These are phyloP conservation scores for Phialophora verrucosa DNA, from an alignment of 2,329 filamentous ascomycete genomes.

Conservation along the genomic window DNA sequence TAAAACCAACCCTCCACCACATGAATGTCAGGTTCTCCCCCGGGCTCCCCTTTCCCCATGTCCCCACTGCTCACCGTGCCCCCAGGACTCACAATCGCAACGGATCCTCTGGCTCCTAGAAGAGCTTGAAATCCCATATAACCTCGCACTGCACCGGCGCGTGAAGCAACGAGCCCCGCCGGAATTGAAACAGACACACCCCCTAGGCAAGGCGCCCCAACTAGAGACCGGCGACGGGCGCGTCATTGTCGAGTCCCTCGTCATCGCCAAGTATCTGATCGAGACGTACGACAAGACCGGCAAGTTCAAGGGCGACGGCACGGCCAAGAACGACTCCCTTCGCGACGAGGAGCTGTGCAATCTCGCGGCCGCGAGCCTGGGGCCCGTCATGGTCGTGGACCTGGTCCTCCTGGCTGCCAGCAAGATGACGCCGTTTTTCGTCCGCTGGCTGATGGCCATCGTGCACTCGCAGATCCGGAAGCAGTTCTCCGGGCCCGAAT, in stretches of 20 bases:
- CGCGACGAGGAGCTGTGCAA: slow-evolving; percentile 42
- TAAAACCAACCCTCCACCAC: slow-evolving; percentile 36
- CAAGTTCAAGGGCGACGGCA: slow-evolving; percentile 39
- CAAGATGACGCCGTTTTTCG: slow-evolving; percentile 34
- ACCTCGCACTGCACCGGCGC: slow-evolving; percentile 79
- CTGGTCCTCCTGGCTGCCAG: slow-evolving; percentile 39
- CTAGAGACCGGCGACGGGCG: slow-evolving; percentile 41
- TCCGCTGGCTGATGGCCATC: slow-evolving; percentile 31
- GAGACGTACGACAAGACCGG: slow-evolving; percentile 42
- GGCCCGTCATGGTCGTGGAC: slow-evolving; percentile 36
- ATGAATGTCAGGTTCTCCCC: slow-evolving; percentile 32
- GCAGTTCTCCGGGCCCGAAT: slow-evolving; percentile 30
- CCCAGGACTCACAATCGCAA: slow-evolving; percentile 71
- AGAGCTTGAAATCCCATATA: slow-evolving; percentile 78
- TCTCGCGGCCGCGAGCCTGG: slow-evolving; percentile 41
- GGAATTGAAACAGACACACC: slow-evolving; percentile 77
- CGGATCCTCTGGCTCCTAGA: slow-evolving; percentile 85
- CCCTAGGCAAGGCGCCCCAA: slow-evolving; percentile 80
- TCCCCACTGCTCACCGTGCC: slow-evolving; percentile 7
- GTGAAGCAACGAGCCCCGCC: slow-evolving; percentile 64
- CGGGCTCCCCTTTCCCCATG: background rate
- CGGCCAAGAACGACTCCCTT: slow-evolving; percentile 38
- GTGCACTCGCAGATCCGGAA: slow-evolving; percentile 27
- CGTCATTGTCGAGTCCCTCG: slow-evolving; percentile 42
- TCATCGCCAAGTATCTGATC: slow-evolving; percentile 44